These are phyloP conservation scores for Schoenoplectus tabernaemontani DNA, from an alignment of 202 grass and related monocot genomes.

Conservation along the genomic window DNA sequence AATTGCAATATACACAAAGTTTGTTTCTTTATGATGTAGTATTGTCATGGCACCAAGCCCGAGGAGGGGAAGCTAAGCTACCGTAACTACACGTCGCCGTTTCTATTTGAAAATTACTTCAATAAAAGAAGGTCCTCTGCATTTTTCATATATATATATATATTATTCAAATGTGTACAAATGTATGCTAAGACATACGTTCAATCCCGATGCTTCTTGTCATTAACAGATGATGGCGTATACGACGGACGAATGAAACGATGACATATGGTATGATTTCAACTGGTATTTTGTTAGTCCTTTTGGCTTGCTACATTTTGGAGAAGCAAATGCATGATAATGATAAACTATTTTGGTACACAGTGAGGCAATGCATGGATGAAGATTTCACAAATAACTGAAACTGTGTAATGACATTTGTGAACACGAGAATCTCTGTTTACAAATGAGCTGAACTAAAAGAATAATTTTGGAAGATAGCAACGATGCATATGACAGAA, in stretches of 20 bases:
- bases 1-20: neutral
- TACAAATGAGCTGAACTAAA: neutral
- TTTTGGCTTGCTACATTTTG: neutral
- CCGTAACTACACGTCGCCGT: neutral
- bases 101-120: neutral
- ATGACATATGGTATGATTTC: neutral
- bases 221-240: neutral
- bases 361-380: neutral
- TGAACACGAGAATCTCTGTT: neutral
- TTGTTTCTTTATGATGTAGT: constrained; percentile 24
- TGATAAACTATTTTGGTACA: neutral
- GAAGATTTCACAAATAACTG: neutral
- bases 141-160: neutral
- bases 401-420: neutral
- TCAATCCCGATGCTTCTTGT: neutral
- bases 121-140: neutral
- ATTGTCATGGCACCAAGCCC: constrained; percentile 13
- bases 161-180: neutral
- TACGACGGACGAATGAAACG: neutral
- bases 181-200: neutral
- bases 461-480: neutral
- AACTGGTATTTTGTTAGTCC: neutral
- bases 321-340: neutral
- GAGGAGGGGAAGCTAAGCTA: constrained; percentile 9
- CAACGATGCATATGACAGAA: neutral